Base-by-base conservation (phyloP, 2,329 filamentous ascomycete genomes). In the Diaporthe longicolla region DNA sequence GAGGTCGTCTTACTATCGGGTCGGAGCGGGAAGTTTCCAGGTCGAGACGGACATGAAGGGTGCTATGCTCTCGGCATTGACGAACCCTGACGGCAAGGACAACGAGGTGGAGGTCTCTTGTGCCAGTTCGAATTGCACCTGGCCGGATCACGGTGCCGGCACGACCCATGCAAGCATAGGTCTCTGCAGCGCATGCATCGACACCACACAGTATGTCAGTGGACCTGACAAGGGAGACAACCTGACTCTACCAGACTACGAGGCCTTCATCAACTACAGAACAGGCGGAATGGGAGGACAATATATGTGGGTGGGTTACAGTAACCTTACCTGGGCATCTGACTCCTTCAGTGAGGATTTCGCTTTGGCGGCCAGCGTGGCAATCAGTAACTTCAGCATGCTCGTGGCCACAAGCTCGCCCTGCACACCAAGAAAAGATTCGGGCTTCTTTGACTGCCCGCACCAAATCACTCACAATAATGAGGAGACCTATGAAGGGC, bases 11-110 rank as follows among this genome's bases (percentile, higher is more conserved):
- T 76, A 76, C 57, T 79, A 79, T 48, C 76, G 76, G 0, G 43
- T 77, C 11, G 77, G 72, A 4, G 77, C 77, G 0, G 78, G 79
- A 1, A 9, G 15, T 4, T 80, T 72, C 29, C 76, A 81, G 50
- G 37, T 79, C 7, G 77, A 78, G 58, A 74, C 78, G 1, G 80
- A 80, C 63, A 80, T 82, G 79, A 81, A 81, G 71, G 77, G 78
- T 35, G 73, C 79, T 21, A 80, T 82, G 78, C 74, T 82, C 68
- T 77, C 80, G 48, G 80, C 77, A 8, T 72, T 82, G 21, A 78
- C 77, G 3, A 78, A 80, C 35, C 80, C 79, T 2, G 71, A 65
- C 1, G 75, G 78, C 26, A 74, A 78, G 55, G 78, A 80, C 69
- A 76, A 59, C 32, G 73, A 70, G 6, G 77, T 79, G 50, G 65